phyloP scores from a whole-genome alignment of 805 yeast species.

The Sugiyamaella qingdaonensis region DNA sequence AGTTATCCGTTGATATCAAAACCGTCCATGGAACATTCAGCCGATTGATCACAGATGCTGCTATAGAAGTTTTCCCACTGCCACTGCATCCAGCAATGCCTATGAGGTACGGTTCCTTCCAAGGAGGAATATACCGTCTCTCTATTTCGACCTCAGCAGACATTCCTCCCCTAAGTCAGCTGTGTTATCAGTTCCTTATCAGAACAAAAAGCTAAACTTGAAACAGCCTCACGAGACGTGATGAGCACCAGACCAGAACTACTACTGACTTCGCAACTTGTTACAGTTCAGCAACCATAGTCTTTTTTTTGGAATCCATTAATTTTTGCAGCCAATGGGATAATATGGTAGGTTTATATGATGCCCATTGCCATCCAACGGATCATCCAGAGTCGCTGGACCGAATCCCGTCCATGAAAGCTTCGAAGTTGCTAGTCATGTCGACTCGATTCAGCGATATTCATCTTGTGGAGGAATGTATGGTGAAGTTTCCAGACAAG shows the following conservation, averaged over 20 bases:
- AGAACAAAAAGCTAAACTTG: too few species aligned
- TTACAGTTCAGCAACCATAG: too few species aligned
- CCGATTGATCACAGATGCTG: conserved; percentile 72
- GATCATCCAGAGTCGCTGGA: conserved; percentile 28
- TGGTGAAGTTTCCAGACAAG: conserved; percentile 24
- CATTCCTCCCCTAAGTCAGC: too few species aligned
- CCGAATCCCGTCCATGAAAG: conserved; percentile 16
- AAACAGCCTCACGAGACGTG: background rate
- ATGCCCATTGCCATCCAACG: conserved; percentile 41
- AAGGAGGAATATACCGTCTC: conserved; percentile 66
- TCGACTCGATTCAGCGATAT: conserved; percentile 36
- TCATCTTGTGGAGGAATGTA: conserved; percentile 29
- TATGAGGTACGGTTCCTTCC: conserved; percentile 81
- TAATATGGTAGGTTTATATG: conserved; percentile 16
- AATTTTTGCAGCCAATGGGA: too few species aligned
- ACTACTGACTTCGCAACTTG: too few species aligned
- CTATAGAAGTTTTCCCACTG: conserved; percentile 91
- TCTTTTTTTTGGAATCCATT: too few species aligned
- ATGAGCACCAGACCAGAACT: too few species aligned
- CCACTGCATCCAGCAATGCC: conserved; percentile 88
- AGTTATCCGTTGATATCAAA: conserved; percentile 82
- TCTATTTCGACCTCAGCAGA: background rate
- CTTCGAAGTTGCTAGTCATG: conserved; percentile 31
- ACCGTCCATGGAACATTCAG: conserved; percentile 87
- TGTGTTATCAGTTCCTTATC: too few species aligned